phyloP scores from a whole-genome alignment of 192 early-diverging fungal species.

The Ramicandelaber brevisporus region DNA sequence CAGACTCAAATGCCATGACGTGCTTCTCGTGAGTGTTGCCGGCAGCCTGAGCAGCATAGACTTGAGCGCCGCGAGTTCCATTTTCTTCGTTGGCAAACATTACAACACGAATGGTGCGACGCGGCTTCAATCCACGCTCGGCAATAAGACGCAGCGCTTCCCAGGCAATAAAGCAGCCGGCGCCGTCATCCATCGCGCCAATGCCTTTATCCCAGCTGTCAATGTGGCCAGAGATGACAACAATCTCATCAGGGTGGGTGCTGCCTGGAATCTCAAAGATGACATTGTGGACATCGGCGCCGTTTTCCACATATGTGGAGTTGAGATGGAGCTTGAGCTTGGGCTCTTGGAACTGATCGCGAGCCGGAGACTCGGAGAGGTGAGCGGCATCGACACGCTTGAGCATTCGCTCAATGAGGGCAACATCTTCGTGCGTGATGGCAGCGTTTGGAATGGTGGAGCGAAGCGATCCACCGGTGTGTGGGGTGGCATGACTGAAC shows the following conservation, averaged over 20 bases:
- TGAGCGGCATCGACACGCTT: conserved; percentile 9
- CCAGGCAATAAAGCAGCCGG: conserved; percentile 23
- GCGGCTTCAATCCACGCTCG: conserved; percentile 9
- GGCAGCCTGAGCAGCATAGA: conserved; percentile 14
- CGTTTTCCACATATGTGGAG: conserved; percentile 7
- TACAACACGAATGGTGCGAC: conserved; percentile 26
- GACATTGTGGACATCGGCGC: conserved; percentile 21
- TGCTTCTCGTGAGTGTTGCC: conserved; percentile 14
- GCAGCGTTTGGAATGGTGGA: conserved; percentile 25
- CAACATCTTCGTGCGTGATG: conserved; percentile 22
- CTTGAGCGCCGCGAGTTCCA: conserved; percentile 20
- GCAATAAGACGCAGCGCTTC: conserved; percentile 15
- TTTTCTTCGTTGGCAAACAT: conserved; percentile 37
- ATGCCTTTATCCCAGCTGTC: conserved; percentile 23
- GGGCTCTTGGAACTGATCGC: conserved; percentile 16
- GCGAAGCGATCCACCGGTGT: conserved; percentile 19
- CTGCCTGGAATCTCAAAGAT: conserved; percentile 24
- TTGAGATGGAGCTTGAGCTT: conserved; percentile 22
- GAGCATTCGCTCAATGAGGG: conserved; percentile 20
- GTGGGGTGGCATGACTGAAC: conserved; percentile 14
- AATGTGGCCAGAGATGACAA: conserved; percentile 28
- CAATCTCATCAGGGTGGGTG: conserved; percentile 18
- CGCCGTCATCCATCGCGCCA: conserved; percentile 33
- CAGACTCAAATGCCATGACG: conserved; percentile 27
- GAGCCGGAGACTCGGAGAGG: conserved; percentile 4